Base-by-base conservation (phyloP, 139 green algal species). In the Mesotaenium endlicherianum region DNA sequence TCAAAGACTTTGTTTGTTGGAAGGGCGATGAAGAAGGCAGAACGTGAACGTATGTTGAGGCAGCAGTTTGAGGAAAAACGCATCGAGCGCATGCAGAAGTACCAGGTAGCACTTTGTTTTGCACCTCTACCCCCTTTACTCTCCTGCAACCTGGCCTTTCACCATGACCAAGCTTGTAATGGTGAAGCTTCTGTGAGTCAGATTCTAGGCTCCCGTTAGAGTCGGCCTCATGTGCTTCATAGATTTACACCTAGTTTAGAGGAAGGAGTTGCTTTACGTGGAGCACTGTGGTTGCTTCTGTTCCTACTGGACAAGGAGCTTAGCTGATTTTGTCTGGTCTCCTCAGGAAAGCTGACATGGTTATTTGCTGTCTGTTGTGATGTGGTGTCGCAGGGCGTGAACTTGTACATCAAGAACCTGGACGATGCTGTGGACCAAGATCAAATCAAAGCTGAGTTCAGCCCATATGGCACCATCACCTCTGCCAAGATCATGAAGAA, bases 401-500 rank as follows among this genome's bases (percentile, higher is more conserved):
- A 92, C 77, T 47, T 92, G 16, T 92, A 92, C 79, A 50, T 92
- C 55, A 92, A 92, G 85, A 92, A 92, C 76, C 45, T 92, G 2
- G 88, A 91, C 31, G 89, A 92, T 17, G 71, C 72, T 31, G 38
- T 91, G 2, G 89, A 92, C 53, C 88, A 92, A 40, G 82, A 90
- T 36, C 81, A 88, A 81, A 74, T 92, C 1, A 74, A 85, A 31
- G 53, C 86, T 34, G 31, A 91, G 58, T 92, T 92, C 76, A 50
- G 60, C 4, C 41, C 86, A 70, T 92, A 83, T 40, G 89, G 89
- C 53, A 91, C 89, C 39, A 92, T 92, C 88, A 92, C 88, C 31
- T 91, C 86, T 8, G 88, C 50, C 43, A 75, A 79, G 43, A 55
- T 91, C 40, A 90, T 91, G 87, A 55, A 31, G 0, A 76, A 88